A percentile compares a stretch with the other conserved stretches of the same genome.
Conservation (phyloP, 306 rosid genomes). For the Lagenaria siceraria region DNA sequence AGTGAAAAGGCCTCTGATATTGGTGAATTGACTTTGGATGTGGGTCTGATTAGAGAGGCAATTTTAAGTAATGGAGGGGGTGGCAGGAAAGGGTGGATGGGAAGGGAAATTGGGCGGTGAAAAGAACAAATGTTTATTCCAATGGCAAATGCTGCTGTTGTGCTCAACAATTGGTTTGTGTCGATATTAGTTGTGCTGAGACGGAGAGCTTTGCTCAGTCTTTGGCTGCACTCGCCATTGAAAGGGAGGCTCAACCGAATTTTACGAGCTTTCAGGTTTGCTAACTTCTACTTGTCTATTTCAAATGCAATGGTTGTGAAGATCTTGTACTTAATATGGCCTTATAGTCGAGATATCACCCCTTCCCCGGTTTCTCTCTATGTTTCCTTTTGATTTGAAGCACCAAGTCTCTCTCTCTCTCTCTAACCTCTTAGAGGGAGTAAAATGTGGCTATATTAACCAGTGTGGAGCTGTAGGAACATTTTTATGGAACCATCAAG, state of each 20-base stretch:
- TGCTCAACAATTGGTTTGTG: conserved; percentile 47
- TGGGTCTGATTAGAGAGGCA: conserved; percentile 22
- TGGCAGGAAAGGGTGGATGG: conserved; percentile 98
- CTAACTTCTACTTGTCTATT: neutral
- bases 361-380: neutral
- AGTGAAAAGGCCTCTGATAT: conserved; percentile 31
- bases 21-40: conserved; percentile 32
- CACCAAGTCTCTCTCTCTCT: no score
- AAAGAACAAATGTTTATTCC: conserved; percentile 23
- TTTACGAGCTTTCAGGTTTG: conserved; percentile 75
- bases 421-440: no score
- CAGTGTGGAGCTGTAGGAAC: no score
- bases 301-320: neutral
- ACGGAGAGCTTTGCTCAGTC: conserved; percentile 56
- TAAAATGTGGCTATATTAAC: no score
- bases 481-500: no score
- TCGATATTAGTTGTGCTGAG: conserved; percentile 60
- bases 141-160: conserved; percentile 47
- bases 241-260: conserved; percentile 56
- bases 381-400: neutral
- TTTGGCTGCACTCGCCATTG: conserved; percentile 54
- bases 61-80: conserved; percentile 64
- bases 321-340: neutral
- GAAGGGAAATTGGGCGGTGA: conserved; percentile 59
- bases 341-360: neutral